Base-by-base conservation (phyloP, 768 basidiomycete species). In the Neoboletus subvelutipes region DNA sequence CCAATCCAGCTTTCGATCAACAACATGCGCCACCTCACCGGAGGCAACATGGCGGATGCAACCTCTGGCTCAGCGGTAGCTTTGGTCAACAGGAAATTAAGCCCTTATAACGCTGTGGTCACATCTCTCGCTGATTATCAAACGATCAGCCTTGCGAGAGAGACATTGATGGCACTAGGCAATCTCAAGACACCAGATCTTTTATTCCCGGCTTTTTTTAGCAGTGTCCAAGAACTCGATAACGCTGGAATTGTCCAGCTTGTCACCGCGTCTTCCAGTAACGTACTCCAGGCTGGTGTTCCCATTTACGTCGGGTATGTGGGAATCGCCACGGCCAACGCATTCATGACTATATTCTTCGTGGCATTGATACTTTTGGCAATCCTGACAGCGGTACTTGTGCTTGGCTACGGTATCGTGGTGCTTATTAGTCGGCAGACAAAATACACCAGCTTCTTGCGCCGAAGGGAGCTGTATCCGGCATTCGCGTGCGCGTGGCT, bases 341-440 rank as follows among this genome's bases (percentile, higher is more conserved):
- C 88, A 8, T 97, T 92, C 75, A 89, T 91, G 82, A 94, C 92
- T 5, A 75, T 86, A n/a, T 95, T 97, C 71, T 74, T 95, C 43
- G 76, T 82, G 46, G 77, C 78, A 11, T 79, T 98, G 63, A 83
- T 92, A 52, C 67, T 90, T 36, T 72, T 87, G 55, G 87, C 83
- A 17, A 81, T 92, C 59, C 73, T 81, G 17, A 43, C 83, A 15
- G 80, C 69, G 0, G 59, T 82, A 5, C 77, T 91, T 52, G 76
- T 69, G 5, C 45, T 89, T 20, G 79, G 80, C 18, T 88, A 84
- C 60, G 74, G 71, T 3, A 45, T 81, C n/a, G 54, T 75, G 11
- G 65, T 78, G 12, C 60, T 73, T 48, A 47, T 43, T 22, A 33
- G 51, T 26, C 71, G 62, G 4, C 64, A 52, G 54, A 63, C 55